A percentile compares a stretch with the other conserved stretches of the same genome.
Conservation (phyloP, 2,329 filamentous ascomycete genomes). For the Pseudopithomyces chartarum region DNA sequence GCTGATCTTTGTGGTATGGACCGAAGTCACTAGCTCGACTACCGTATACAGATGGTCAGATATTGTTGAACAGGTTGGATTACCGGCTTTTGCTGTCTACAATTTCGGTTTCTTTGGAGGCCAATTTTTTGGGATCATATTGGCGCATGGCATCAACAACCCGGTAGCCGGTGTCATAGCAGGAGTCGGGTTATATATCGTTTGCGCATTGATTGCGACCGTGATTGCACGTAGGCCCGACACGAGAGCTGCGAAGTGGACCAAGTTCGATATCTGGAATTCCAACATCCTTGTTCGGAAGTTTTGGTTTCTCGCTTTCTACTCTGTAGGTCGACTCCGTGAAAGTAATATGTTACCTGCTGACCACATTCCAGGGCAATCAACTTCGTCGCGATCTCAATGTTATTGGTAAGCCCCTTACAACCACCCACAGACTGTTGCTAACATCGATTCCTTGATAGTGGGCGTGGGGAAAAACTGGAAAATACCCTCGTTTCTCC, state of each 20-base stretch:
- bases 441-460: no score
- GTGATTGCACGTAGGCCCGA: slow-evolving; percentile 52
- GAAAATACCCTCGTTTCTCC: slow-evolving; percentile 60
- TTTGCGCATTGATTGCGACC: slow-evolving; percentile 47
- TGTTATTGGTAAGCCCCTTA: slow-evolving; percentile 36
- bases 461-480: slow-evolving; percentile 62
- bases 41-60: slow-evolving; percentile 60
- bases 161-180: slow-evolving; percentile 55
- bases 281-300: slow-evolving; percentile 33
- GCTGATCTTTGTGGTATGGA: slow-evolving; percentile 60
- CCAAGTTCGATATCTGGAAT: slow-evolving; percentile 41
- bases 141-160: slow-evolving; percentile 53
- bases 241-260: slow-evolving; percentile 49
- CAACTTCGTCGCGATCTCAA: slow-evolving; percentile 63
- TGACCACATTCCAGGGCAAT: slow-evolving; percentile 45
- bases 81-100: slow-evolving; percentile 51
- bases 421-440: no score
- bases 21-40: slow-evolving; percentile 58
- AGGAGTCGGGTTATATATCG: slow-evolving; percentile 59
- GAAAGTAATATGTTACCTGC: slow-evolving; percentile 32
- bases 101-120: slow-evolving; percentile 60
- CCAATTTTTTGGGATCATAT: slow-evolving; percentile 57
- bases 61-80: slow-evolving; percentile 52
- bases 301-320: slow-evolving; percentile 62
- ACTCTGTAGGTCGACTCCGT: slow-evolving; percentile 54